Evolutionary conservation across 257 asterid genomes (phyloP), one percentile per base, ranked within the genome.

Genomic region (Cynanchum wilfordii): DNA sequence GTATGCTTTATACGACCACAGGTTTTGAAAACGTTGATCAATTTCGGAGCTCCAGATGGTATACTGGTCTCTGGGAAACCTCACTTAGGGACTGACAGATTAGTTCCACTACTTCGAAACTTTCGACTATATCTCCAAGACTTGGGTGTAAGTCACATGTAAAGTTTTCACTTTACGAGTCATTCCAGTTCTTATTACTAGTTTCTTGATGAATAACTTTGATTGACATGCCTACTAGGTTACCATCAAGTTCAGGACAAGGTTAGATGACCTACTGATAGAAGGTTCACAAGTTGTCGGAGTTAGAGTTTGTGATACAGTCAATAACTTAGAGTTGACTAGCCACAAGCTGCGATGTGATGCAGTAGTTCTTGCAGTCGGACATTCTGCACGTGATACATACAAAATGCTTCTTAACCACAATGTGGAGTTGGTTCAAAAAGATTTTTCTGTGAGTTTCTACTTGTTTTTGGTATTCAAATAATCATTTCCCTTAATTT

Each of bases 361-460:
- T 86, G 97, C 96, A 15, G 87, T 91, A 75, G 91, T 91, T 87
- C 96, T 94, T 51, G 99, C 99, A 15, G 89, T 94, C 72, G 99
- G 99, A 74, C 99, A 94, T 74, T 94, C 99, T 79, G 97, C 99
- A 69, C 94, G 99, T 36, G 98, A 89, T 83, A 89, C 96, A 19
- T 94, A 82, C 68, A 79, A 85, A 66, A 94, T 94, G 99, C 96
- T 91, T 77, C 87, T 91, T 73, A 89, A 91, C 70, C 96, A 91
- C 84, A 85, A 88, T 52, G 92, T 87, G 70, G 86, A 86, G 76
- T 74, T 94, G 77, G 84, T 82, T 77, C 88, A 77, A 27, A 94
- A 94, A 76, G 99, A 91, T 81, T 91, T 94, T 79, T 79, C 99
- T 29, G 98, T 94, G 79, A 94, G 97, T 80, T 81, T 69, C 72